Evolutionary conservation across 495 filamentous ascomycete species (phyloP).

Genomic region (Penicillium antarcticum): DNA sequence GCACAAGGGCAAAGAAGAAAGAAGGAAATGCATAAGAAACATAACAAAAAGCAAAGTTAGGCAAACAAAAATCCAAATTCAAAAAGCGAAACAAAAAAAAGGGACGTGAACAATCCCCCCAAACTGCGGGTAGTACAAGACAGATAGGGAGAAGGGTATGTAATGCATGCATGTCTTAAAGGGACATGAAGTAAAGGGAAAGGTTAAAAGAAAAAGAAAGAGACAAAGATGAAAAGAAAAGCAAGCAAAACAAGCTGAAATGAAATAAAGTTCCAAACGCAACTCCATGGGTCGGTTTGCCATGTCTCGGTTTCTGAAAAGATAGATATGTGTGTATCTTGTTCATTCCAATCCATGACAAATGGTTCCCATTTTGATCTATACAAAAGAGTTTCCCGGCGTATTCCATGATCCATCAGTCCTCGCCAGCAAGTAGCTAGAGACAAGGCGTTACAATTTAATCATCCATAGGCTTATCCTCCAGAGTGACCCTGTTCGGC

Average conservation of each 20-base stretch:
- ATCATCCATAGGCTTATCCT: conserved; percentile 84
- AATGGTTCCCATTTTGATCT: conserved; percentile 2
- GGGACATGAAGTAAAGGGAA: conserved; percentile 8
- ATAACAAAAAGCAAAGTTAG: neutral
- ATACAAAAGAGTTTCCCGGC: conserved; percentile 6
- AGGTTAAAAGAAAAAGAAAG: conserved; percentile 9
- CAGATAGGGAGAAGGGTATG: conserved; percentile 5
- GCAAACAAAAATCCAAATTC: neutral
- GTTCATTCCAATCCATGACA: neutral
- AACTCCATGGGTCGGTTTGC: conserved; percentile 1
- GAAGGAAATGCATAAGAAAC: conserved; percentile 1
- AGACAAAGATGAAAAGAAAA: neutral
- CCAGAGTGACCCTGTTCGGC: conserved; percentile 69
- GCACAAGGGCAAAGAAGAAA: conserved; percentile 3
- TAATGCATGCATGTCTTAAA: conserved; percentile 4
- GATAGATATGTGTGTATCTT: neutral
- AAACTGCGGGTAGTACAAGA: neutral
- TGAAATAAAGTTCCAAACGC: neutral
- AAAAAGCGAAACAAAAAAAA: neutral
- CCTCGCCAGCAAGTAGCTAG: neutral
- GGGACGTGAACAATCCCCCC: neutral
- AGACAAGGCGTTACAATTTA: conserved; percentile 25
- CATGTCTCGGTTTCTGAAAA: neutral
- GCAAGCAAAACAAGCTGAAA: neutral
- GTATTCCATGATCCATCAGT: neutral